Evolutionary conservation across 139 green algal species (phyloP), one percentile per base, ranked within the genome.

Genomic region (Asterochloris sp.): DNA sequence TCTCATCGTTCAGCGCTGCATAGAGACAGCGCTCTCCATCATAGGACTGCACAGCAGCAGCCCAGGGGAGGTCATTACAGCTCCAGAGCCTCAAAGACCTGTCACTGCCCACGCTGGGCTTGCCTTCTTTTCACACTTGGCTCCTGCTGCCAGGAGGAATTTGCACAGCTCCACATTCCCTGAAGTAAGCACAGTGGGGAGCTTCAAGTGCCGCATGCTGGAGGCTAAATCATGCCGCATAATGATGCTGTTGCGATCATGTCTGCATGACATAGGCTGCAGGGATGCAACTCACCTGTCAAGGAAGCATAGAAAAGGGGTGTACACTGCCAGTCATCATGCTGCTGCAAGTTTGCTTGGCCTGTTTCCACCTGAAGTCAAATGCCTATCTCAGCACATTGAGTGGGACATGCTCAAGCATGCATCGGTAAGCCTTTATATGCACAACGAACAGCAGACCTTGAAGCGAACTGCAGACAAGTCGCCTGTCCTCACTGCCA

Each of bases 21-120:
- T 83, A 83, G 14, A 83, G 69, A 38, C 66, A 77, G n/a, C 78
- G 73, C 29, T 83, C 78, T 13, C 78, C 78, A 68, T 83, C 78
- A 61, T 77, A 83, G 12, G 78, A 77, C 78, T 83, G 78, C 78
- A 83, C 26, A 19, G 38, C 38, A 54, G 38, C 38, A 54, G 38
- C 38, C 38, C 38, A 54, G 38, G 38, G 38, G 6, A 54, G 38
- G 38, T 54, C 38, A 54, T 54, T 54, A 2, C 38, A 54, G 38
- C 38, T 54, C 38, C 38, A 54, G 38, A 54, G 38, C 38, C 38
- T 54, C 38, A 54, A 54, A 54, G 38, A 54, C 38, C 38, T 54
- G 38, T 54, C 38, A 54, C 38, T 23, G 10, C 23, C 47, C 17
- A 76, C 14, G 24, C 69, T 60, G 24, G 26, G 69, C 9, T 27